Base-by-base conservation (phyloP, 75 land plant genomes). In the Cunninghamia lanceolata region DNA sequence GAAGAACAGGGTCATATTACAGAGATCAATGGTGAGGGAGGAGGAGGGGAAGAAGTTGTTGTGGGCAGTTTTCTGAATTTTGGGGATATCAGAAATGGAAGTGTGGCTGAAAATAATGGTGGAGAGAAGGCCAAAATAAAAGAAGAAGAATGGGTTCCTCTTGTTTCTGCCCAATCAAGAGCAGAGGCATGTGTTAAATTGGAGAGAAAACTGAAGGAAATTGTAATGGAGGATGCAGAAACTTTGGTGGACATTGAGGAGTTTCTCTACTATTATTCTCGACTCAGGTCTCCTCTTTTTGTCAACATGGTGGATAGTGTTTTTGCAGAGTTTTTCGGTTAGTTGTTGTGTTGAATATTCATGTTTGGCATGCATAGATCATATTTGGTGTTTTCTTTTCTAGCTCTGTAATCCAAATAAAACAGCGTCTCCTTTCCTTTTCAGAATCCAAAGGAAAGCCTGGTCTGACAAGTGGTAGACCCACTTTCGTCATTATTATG, bases 161-260 rank as follows among this genome's bases (percentile, higher is more conserved):
- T 50, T 38, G 43, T 82, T 82, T 82, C n/a, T 6, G 83, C 15
- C 4, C 32, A 28, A 9, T n/a, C 34, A 4, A 47, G 32, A 9
- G 56, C 53, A 34, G 56, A 82, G 56, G 36, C 36, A 0, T 47
- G 56, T 47, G 7, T 52, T 30, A 30, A 40, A 34, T 82, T 82
- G 43, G 83, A 82, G 83, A 59, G 83, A 70, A 89, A 85, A 76
- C 87, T 92, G 87, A 89, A 91, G 43, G 88, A 89, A 53, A 47
- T 90, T 78, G 89, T 86, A 87, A 85, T 91, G 85, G 90, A 91
- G 36, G 78, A 36, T 8, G 85, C 86, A 34, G 88, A 91, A 9
- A 89, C 91, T 78, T 86, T 84, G n/a, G 39, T 90, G 86, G 93
- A 93, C n/a, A 71, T 93, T 50, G 91, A 91, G 56, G 94, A 93